Base-by-base conservation (phyloP, 1,284 basidiomycete genomes). In the Athelia sp. region DNA sequence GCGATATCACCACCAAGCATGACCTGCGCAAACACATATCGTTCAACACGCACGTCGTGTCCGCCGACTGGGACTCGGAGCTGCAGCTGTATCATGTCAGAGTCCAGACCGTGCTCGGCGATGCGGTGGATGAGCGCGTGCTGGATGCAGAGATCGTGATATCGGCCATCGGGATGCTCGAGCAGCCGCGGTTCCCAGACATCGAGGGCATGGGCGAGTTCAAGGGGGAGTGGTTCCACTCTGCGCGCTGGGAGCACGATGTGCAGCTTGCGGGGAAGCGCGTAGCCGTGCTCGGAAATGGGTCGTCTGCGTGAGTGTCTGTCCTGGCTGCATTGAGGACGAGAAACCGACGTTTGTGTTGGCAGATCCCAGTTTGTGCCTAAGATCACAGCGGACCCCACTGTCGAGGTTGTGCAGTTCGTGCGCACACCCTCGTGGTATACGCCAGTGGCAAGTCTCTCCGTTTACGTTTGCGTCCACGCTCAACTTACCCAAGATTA, bases 201-300 rank as follows among this genome's bases (percentile, higher is more conserved):
- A 62, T 78, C 11, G 59, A 64, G 4, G 78, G 72, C 1, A 54
- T 69, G n/a, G 62, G 66, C 3, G 53, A 43, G 3, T 82, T 79
- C 61, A 67, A 73, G 49, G 78, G 77, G 1, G 50, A 56, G 8
- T 59, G 74, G 21, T 62, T 75, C 44, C 79, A 81, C 57, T 78
- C 74, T 1, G 74, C 74, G 2, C 57, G 59, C 11, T 81, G 74
- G 70, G 66, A 74, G 34, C 53, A 62, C 6, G 61, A 63, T 10
- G 59, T 76, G 31, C 64, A 74, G 50, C 62, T 76, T 21, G 62
- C 57, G 10, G 67, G 64, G 19, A 76, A 77, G 56, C 64, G 64
- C 36, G 69, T 78, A 3, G 75, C 71, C 2, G 58, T 81, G 17
- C 66, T 81, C 47, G 79, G 78, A 10, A 79, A 76, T 53, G 79